These are phyloP conservation scores for Spathaspora hagerdaliae DNA, from an alignment of 805 yeast genomes.

Conservation along the genomic window DNA sequence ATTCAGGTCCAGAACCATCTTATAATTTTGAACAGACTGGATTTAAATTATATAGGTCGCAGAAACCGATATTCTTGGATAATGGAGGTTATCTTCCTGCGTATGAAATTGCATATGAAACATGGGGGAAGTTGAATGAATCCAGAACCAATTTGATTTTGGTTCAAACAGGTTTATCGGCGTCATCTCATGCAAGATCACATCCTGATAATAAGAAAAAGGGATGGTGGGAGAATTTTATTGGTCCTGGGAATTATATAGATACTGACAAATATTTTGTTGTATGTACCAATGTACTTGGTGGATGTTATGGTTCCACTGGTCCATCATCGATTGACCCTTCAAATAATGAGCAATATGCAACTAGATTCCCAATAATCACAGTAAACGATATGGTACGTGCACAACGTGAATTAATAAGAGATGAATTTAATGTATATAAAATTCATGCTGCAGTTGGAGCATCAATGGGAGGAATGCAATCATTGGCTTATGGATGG, in stretches of 20 bases:
- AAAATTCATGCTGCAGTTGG: slow-evolving; percentile 80
- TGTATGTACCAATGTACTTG: slow-evolving; percentile 86
- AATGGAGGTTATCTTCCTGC: slow-evolving; percentile 75
- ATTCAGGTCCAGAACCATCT: slow-evolving; percentile 82
- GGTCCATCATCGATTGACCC: slow-evolving; percentile 87
- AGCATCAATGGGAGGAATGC: slow-evolving; percentile 99
- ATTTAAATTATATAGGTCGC: slow-evolving; percentile 52
- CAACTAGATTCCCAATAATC: slow-evolving; percentile 82
- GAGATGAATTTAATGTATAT: slow-evolving; percentile 55
- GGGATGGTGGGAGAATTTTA: slow-evolving; percentile 97
- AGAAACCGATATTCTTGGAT: slow-evolving; percentile 66
- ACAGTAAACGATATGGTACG: slow-evolving; percentile 88
- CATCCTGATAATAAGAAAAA: slow-evolving; percentile 61
- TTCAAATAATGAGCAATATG: slow-evolving; percentile 61
- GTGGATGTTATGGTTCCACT: slow-evolving; percentile 93
- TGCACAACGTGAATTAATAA: slow-evolving; percentile 72
- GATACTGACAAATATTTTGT: slow-evolving; percentile 82
- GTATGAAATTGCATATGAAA: slow-evolving; percentile 84
- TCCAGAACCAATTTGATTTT: slow-evolving; percentile 69
- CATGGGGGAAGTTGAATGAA: slow-evolving; percentile 77
- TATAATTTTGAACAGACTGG: slow-evolving; percentile 69
- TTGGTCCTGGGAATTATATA: slow-evolving; percentile 75
- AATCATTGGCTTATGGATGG: slow-evolving; percentile 79
- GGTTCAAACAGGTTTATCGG: slow-evolving; percentile 87
- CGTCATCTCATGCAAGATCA: slow-evolving; percentile 90